A percentile compares a stretch with the other conserved stretches of the same genome.
Conservation (phyloP, 148 eudicot genomes). For the Pharnaceum exiguum region DNA sequence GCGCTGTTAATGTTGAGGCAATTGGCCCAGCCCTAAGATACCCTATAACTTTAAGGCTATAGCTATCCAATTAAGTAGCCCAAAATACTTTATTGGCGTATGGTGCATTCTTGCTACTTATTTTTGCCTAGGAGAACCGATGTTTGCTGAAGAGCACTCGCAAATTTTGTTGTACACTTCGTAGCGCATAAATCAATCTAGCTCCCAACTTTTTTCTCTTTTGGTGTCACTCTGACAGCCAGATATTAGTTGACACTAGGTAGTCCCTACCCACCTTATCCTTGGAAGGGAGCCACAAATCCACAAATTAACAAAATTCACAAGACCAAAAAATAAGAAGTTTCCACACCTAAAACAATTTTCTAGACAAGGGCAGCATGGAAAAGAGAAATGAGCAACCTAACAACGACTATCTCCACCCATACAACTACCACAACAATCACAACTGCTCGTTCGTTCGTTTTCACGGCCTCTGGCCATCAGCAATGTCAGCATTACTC, state of each 20-base stretch:
- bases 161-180: too few relatives aligned
- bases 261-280: constrained; percentile 29
- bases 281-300: constrained; percentile 10
- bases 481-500: neutral
- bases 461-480: neutral
- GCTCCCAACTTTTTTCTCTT: too few relatives aligned
- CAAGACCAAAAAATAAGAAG: neutral
- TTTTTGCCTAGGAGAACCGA: too few relatives aligned
- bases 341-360: constrained; percentile 7
- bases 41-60: too few relatives aligned
- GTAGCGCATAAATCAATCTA: too few relatives aligned
- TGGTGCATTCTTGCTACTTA: too few relatives aligned
- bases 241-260: neutral
- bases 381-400: constrained; percentile 30
- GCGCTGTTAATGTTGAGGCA: too few relatives aligned
- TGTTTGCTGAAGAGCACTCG: too few relatives aligned
- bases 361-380: constrained; percentile 18
- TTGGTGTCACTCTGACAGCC: too few relatives aligned
- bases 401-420: constrained; percentile 8
- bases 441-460: neutral
- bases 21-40: too few relatives aligned
- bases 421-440: constrained; percentile 4
- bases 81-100: too few relatives aligned
- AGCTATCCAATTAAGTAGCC: too few relatives aligned
- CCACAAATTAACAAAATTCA: constrained; percentile 18